These are phyloP conservation scores for Ascochyta koolunga DNA, from an alignment of 2,329 filamentous ascomycete species.

Conservation along the genomic window DNA sequence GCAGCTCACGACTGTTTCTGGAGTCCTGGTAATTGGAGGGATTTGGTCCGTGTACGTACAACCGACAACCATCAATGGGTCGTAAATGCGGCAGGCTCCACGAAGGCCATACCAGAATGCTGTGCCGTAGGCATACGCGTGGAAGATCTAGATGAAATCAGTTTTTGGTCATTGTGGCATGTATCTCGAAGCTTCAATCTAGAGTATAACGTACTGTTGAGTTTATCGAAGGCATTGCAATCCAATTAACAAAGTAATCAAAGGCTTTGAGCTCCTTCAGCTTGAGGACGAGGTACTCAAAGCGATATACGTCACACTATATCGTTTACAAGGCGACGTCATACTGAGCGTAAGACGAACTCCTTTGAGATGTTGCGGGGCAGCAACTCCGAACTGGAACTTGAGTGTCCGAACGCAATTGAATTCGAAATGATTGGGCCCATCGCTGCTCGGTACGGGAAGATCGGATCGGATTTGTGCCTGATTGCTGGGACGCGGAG, in stretches of 20 bases:
- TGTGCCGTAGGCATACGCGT: slow-evolving; percentile 34
- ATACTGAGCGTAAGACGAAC: neutral
- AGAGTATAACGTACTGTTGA: slow-evolving; percentile 14
- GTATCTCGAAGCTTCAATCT: neutral
- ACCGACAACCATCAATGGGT: slow-evolving; percentile 32
- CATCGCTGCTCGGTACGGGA: neutral
- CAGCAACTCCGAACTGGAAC: no score
- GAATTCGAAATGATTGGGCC: neutral
- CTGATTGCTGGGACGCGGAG: neutral
- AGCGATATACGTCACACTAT: neutral
- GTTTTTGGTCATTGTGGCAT: neutral
- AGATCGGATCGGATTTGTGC: slow-evolving; percentile 3
- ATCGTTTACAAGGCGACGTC: no score
- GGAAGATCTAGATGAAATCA: slow-evolving; percentile 22
- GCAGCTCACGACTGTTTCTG: no score
- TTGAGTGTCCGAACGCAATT: neutral
- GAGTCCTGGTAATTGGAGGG: neutral
- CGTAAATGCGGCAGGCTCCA: slow-evolving; percentile 31
- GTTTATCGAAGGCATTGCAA: slow-evolving; percentile 22
- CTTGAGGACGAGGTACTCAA: neutral
- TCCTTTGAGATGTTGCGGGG: no score
- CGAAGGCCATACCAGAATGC: slow-evolving; percentile 36
- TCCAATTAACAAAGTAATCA: neutral
- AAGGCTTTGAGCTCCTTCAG: neutral
- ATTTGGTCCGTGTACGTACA: slow-evolving; percentile 13